phyloP scores from a whole-genome alignment of 1,284 basidiomycete species.

The Leccinum olivaceoglutinosum region DNA sequence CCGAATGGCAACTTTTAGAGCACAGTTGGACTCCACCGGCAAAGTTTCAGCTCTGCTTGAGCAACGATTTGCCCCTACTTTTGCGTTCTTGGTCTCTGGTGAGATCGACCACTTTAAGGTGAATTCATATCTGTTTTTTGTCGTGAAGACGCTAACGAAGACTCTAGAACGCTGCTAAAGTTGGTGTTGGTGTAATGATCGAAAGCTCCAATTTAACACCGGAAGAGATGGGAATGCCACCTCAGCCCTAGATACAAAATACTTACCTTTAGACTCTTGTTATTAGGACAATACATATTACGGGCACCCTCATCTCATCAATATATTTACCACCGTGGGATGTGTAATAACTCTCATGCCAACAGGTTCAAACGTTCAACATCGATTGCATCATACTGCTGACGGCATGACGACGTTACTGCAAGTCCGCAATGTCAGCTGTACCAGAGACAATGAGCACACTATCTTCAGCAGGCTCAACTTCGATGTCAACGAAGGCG shows the following conservation, averaged over 20 bases:
- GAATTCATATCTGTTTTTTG: constrained; percentile 19
- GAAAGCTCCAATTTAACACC: constrained; percentile 76
- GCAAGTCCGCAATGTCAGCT: constrained; percentile 23
- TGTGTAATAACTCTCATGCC: neutral
- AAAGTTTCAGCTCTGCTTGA: constrained; percentile 95
- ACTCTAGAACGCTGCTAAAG: constrained; percentile 82
- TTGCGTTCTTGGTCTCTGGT: constrained; percentile 91
- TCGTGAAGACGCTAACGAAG: constrained; percentile 12
- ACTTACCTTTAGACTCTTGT: constrained; percentile 25
- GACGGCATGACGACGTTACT: constrained; percentile 18
- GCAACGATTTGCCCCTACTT: constrained; percentile 92
- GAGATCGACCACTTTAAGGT: constrained; percentile 99
- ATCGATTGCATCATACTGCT: neutral
- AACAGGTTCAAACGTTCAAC: neutral
- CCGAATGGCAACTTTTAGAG: constrained; percentile 87
- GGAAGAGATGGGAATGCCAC: constrained; percentile 72
- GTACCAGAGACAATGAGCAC: constrained; percentile 24
- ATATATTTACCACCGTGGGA: constrained; percentile 19
- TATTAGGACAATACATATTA: constrained; percentile 15
- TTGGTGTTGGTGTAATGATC: constrained; percentile 95
- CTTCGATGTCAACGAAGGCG: constrained; percentile 61
- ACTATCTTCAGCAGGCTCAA: constrained; percentile 50
- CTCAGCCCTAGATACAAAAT: constrained; percentile 38
- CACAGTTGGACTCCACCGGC: constrained; percentile 87
- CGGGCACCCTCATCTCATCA: constrained; percentile 11